phyloP scores from a whole-genome alignment of 306 rosid species.

The Elaeagnus macrophylla region DNA sequence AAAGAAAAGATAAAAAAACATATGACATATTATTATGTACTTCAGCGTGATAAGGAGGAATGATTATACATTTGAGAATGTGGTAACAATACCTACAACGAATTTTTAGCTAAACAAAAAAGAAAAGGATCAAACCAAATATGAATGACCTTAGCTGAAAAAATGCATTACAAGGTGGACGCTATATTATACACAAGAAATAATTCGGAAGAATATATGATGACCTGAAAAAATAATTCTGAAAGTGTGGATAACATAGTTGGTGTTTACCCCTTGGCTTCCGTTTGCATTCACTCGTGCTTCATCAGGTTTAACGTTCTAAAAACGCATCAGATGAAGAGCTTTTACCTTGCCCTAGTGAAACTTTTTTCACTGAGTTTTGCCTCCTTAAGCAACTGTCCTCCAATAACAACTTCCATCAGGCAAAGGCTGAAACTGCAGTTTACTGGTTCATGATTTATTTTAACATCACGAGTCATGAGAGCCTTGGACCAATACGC shows the following conservation, averaged over 20 bases:
- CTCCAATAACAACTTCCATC: conserved; percentile 41
- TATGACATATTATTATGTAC: too few relatives aligned
- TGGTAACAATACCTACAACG: background rate
- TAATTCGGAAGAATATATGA: conserved; percentile 26
- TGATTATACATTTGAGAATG: conserved; percentile 14
- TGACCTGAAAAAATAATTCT: conserved; percentile 34
- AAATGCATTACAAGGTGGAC: conserved; percentile 30
- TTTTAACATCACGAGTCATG: conserved; percentile 59
- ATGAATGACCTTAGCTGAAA: background rate
- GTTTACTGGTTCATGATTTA: conserved; percentile 27
- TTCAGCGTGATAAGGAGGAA: background rate
- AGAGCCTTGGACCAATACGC: conserved; percentile 66
- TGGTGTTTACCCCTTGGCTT: conserved; percentile 17
- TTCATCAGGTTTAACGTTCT: conserved; percentile 7
- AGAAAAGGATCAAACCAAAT: conserved; percentile 1
- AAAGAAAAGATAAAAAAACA: too few relatives aligned
- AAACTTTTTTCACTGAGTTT: conserved; percentile 11
- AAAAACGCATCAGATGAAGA: too few relatives aligned
- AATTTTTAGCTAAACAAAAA: background rate
- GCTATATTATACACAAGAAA: conserved; percentile 43
- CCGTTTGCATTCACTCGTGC: conserved; percentile 9
- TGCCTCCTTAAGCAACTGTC: conserved; percentile 35
- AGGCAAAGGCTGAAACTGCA: conserved; percentile 27
- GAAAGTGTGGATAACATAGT: conserved; percentile 17
- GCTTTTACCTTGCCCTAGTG: conserved; percentile 3